Evolutionary conservation across 164 flowering plant genomes (phyloP).

Genomic region (Echeveria elegans): DNA sequence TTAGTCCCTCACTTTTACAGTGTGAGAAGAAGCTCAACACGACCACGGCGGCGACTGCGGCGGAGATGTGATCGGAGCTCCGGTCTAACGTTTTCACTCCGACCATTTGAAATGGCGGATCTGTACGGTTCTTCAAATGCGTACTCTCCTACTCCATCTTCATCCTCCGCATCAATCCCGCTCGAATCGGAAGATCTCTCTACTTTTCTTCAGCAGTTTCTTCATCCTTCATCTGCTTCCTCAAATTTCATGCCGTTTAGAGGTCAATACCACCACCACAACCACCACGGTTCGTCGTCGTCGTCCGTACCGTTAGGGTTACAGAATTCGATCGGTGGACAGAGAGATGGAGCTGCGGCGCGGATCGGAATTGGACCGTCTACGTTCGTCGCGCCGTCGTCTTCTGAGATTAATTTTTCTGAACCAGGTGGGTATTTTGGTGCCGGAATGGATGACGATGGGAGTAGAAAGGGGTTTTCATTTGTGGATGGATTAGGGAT

Average conservation of each 20-base stretch:
- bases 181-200: slow-evolving; percentile 9
- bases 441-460: no score
- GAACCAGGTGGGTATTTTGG: slow-evolving; percentile 18
- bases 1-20: neutral
- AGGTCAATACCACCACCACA: neutral
- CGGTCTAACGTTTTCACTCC: neutral
- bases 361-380: neutral
- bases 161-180: slow-evolving; percentile 9
- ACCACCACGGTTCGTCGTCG: no score
- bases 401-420: slow-evolving; percentile 17
- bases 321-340: no score
- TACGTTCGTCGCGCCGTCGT: neutral
- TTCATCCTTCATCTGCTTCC: slow-evolving; percentile 13
- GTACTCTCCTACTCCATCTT: slow-evolving; percentile 16
- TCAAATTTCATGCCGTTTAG: neutral
- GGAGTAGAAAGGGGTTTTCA: neutral
- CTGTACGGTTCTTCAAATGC: slow-evolving; percentile 23
- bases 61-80: slow-evolving; percentile 1
- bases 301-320: slow-evolving; percentile 11
- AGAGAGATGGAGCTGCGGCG: neutral
- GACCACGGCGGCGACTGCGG: neutral
- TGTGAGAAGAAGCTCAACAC: neutral
- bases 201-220: slow-evolving; percentile 35
- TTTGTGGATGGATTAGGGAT: neutral
- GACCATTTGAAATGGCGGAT: slow-evolving; percentile 27